phyloP scores from a whole-genome alignment of 805 yeast genomes.

The Saccharomycopsis vini region DNA sequence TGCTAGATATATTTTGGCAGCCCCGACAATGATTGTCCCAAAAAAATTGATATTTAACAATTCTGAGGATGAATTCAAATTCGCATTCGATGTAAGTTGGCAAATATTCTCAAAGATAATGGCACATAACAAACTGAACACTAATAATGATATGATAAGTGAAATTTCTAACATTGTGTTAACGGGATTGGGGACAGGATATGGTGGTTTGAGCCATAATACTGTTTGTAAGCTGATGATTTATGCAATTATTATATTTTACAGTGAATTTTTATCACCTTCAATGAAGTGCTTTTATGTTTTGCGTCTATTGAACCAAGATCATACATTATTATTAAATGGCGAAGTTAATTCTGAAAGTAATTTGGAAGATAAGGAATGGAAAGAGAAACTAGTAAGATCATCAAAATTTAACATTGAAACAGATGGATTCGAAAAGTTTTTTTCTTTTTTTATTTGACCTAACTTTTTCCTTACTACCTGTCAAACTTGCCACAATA shows the following conservation, averaged over 20 bases:
- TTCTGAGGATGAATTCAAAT: conserved; percentile 2
- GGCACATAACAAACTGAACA: conserved; percentile 1
- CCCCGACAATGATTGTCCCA: conserved; percentile 15
- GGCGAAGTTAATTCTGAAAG: neutral
- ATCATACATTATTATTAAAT: neutral
- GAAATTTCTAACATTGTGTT: neutral
- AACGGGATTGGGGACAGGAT: neutral
- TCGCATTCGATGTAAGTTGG: conserved; percentile 16
- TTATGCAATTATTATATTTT: neutral
- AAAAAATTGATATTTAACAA: conserved; percentile 2
- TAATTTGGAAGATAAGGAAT: neutral
- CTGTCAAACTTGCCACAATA: too few species aligned
- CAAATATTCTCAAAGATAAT: conserved; percentile 6
- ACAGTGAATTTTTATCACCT: neutral
- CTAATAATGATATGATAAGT: neutral
- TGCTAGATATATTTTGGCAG: conserved; percentile 9
- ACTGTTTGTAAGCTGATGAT: neutral
- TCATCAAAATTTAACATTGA: neutral
- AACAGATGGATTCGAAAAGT: neutral
- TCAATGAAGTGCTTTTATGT: neutral
- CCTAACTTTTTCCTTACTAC: too few species aligned
- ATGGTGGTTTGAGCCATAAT: neutral
- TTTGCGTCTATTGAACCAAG: neutral
- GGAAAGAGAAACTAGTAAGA: neutral
- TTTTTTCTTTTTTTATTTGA: too few species aligned